Evolutionary conservation across 1,284 basidiomycete species (phyloP).

Genomic region (Wallemia hederae): DNA sequence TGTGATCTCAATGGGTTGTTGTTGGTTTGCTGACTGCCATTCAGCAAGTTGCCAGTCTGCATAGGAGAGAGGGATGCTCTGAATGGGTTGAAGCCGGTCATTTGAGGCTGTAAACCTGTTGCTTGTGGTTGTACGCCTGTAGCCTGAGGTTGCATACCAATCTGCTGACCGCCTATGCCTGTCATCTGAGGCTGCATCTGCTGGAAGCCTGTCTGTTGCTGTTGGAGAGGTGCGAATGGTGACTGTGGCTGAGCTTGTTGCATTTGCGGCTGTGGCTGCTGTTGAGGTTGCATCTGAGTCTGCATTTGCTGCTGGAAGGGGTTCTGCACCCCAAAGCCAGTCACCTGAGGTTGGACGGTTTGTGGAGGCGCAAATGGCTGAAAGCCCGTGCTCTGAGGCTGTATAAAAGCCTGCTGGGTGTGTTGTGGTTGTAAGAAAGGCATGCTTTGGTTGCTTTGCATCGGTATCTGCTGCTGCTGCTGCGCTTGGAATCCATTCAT

Average conservation of each 20-base stretch:
- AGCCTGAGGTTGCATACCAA: slow-evolving; percentile 21
- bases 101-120: slow-evolving; percentile 11
- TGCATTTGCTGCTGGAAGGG: slow-evolving; percentile 7
- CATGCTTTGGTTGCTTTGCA: slow-evolving; percentile 4
- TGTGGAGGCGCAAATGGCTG: slow-evolving; percentile 16
- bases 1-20: slow-evolving; percentile 16
- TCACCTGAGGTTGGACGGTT: slow-evolving; percentile 25
- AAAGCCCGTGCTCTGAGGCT: slow-evolving; percentile 22
- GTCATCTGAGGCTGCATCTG: slow-evolving; percentile 8
- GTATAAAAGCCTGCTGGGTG: slow-evolving; percentile 47
- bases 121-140: slow-evolving; percentile 8
- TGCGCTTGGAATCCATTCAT: slow-evolving; percentile 5
- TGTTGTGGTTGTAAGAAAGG: slow-evolving; percentile 25
- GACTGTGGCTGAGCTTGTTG: not conserved
- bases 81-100: slow-evolving; percentile 8
- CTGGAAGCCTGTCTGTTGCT: not conserved
- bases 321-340: slow-evolving; percentile 24
- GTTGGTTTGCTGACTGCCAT: slow-evolving; percentile 9
- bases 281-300: slow-evolving; percentile 5
- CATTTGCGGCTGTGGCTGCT: not conserved
- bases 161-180: slow-evolving; percentile 11
- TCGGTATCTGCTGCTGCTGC: slow-evolving; percentile 2
- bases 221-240: slow-evolving; percentile 5
- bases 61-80: not conserved
- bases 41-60: not conserved